Evolutionary conservation across 805 yeast genomes (phyloP).

Genomic region (Candida adriatica): DNA sequence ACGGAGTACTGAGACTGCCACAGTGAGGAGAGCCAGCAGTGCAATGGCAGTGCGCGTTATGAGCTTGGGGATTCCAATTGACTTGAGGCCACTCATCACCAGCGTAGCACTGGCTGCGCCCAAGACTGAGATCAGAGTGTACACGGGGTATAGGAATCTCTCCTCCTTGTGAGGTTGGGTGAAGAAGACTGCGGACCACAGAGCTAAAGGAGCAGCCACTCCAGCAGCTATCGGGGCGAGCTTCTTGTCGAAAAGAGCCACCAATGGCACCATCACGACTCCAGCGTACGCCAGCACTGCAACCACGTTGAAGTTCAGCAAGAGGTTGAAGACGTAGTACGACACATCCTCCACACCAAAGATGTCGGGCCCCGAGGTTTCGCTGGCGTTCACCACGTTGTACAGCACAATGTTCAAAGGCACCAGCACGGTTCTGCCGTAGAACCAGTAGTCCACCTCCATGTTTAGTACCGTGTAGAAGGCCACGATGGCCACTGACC

Average conservation of each 20-base stretch:
- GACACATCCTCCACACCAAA: slow-evolving; percentile 80
- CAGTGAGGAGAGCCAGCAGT: slow-evolving; percentile 9
- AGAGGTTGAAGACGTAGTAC: slow-evolving; percentile 63
- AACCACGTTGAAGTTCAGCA: slow-evolving; percentile 66
- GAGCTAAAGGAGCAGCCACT: slow-evolving; percentile 41
- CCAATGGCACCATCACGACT: slow-evolving; percentile 24
- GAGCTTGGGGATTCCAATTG: slow-evolving; percentile 1
- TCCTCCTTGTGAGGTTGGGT: slow-evolving; percentile 91
- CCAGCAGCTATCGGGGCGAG: slow-evolving; percentile 9
- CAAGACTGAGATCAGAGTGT: slow-evolving; percentile 57
- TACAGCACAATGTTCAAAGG: slow-evolving; percentile 79
- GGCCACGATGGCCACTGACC: slow-evolving; percentile 21
- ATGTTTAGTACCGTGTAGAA: slow-evolving; percentile 25
- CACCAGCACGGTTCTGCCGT: slow-evolving; percentile 55
- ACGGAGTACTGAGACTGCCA: slow-evolving; percentile 38
- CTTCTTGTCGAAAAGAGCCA: slow-evolving; percentile 13
- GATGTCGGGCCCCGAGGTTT: slow-evolving; percentile 75
- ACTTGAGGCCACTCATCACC: slow-evolving; percentile 1
- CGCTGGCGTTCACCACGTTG: slow-evolving; percentile 65
- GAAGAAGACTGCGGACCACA: slow-evolving; percentile 66
- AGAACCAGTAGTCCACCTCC: slow-evolving; percentile 53
- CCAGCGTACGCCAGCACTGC: slow-evolving; percentile 37
- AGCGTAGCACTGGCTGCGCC: slow-evolving; percentile 45
- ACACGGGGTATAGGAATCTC: slow-evolving; percentile 80
- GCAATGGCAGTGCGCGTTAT: background rate